Conservation (phyloP, 2,329 filamentous ascomycete species). For the Paraconiothyrium sp. region DNA sequence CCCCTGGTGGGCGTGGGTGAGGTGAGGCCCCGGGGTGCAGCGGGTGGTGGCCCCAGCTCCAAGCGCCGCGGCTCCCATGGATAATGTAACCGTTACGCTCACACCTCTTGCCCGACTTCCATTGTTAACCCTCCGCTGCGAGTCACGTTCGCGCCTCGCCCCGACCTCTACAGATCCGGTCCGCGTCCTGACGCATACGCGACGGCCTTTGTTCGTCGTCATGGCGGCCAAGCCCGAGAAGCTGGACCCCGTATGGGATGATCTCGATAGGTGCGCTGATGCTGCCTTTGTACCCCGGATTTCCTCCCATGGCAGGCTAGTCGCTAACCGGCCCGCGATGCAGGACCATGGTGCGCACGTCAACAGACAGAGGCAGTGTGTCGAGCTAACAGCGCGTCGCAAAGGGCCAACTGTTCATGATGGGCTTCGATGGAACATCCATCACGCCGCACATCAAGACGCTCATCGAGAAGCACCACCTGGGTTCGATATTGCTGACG, state of each 20-base stretch:
- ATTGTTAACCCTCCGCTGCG: conserved; percentile 42
- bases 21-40: conserved; percentile 18
- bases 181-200: conserved; percentile 31
- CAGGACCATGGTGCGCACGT: conserved; percentile 55
- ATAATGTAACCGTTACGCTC: conserved; percentile 42
- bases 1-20: conserved; percentile 30
- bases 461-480: conserved; percentile 82
- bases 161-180: conserved; percentile 30
- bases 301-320: conserved; percentile 36
- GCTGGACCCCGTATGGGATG: conserved; percentile 70
- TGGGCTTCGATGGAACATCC: conserved; percentile 86
- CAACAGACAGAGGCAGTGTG: conserved; percentile 22
- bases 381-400: conserved; percentile 53
- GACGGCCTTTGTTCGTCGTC: conserved; percentile 63
- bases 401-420: conserved; percentile 81
- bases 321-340: conserved; percentile 49
- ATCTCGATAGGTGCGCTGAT: conserved; percentile 74
- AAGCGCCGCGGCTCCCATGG: conserved; percentile 28
- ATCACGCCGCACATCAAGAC: conserved; percentile 84
- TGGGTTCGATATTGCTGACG: conserved; percentile 86
- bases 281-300: conserved; percentile 30
- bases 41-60: conserved; percentile 34
- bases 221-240: conserved; percentile 55
- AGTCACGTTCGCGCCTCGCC: conserved; percentile 46
- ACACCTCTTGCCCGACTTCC: conserved; percentile 42